Evolutionary conservation across 2,329 filamentous ascomycete genomes (phyloP).

Genomic region (Penicillium sp.): DNA sequence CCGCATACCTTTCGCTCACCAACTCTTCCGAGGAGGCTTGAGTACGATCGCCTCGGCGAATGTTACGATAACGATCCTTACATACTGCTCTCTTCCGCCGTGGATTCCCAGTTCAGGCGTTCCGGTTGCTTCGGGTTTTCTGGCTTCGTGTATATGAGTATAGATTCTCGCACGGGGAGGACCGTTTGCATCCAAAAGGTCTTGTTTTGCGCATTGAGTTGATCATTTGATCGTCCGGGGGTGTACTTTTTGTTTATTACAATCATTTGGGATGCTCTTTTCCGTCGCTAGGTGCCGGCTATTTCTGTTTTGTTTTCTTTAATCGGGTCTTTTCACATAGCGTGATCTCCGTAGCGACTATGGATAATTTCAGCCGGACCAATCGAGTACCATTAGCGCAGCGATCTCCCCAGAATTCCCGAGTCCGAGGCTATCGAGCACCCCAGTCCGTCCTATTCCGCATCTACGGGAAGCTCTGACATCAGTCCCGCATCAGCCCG

Average conservation of each 20-base stretch:
- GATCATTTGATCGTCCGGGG: constrained; percentile 5
- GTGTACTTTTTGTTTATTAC: constrained; percentile 2
- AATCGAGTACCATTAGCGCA: constrained; percentile 15
- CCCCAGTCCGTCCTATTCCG: constrained; percentile 24
- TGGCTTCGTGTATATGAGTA: constrained; percentile 15
- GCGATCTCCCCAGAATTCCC: constrained; percentile 23
- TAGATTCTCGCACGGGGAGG: constrained; percentile 5
- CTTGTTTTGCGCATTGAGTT: constrained; percentile 8
- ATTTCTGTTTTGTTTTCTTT: background rate
- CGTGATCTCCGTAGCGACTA: constrained; percentile 11
- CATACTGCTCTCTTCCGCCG: constrained; percentile 9
- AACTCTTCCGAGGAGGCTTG: constrained; percentile 73
- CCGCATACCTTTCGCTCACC: constrained; percentile 86
- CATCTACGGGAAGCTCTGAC: constrained; percentile 28
- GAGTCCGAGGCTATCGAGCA: constrained; percentile 22
- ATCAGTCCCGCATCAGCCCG: constrained; percentile 43
- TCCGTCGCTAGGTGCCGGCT: background rate
- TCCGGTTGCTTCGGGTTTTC: constrained; percentile 6
- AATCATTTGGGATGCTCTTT: background rate
- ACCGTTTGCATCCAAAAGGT: constrained; percentile 15
- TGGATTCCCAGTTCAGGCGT: constrained; percentile 14
- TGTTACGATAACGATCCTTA: constrained; percentile 16
- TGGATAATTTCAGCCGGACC: constrained; percentile 19
- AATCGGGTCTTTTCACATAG: background rate
- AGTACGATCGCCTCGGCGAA: constrained; percentile 8